Evolutionary conservation across 805 yeast species (phyloP), one percentile per base, ranked within the genome.

Genomic region (Schwanniomyces sp.): DNA sequence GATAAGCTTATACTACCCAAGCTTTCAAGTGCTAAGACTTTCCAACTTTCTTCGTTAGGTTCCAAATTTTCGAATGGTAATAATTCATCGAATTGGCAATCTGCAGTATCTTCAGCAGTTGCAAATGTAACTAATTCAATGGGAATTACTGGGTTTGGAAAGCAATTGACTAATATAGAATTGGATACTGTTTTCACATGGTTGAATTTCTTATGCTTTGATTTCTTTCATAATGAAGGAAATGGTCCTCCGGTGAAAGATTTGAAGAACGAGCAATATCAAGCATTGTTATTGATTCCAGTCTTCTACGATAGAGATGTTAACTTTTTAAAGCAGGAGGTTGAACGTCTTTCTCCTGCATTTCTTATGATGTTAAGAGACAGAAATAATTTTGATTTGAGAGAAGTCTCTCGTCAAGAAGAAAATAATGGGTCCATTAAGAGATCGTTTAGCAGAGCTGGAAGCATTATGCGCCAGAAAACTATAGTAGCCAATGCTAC

Each of bases 181-280:
- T 67, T 86, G 27, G 89, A 84, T 44, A 79, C 85, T 1, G 79
- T 88, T 0, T 83, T 84, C 51, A 72, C 79, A 0, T 89, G 96
- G 96, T 62, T 90, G 18, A 70, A 79, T 41, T 71, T 78, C 5
- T 63, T 86, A n/a, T 78, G 89, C 45, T 62, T 78, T 41, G 91
- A 84, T 49, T 89, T 88, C 60, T 89, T 90, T 67, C 82, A 89
- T 62, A 84, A 87, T 57, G 84, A 79, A 40, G 96, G 96, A 0
- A 85, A 84, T 29, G 96, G 96, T 0, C 94, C 94, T 0, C 78
- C 89, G 1, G 54, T 88, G 27, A 81, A 78, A 50, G 79, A 78
- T 7, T 67, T 89, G 56, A 84, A 83, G 51, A 79, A 80, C 48
- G 79, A 75, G 27, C 76, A 79, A 30, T 89, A 86, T 59, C 88